Base-by-base conservation (phyloP, 2,329 filamentous ascomycete genomes). In the Aspergillus fijiensis region DNA sequence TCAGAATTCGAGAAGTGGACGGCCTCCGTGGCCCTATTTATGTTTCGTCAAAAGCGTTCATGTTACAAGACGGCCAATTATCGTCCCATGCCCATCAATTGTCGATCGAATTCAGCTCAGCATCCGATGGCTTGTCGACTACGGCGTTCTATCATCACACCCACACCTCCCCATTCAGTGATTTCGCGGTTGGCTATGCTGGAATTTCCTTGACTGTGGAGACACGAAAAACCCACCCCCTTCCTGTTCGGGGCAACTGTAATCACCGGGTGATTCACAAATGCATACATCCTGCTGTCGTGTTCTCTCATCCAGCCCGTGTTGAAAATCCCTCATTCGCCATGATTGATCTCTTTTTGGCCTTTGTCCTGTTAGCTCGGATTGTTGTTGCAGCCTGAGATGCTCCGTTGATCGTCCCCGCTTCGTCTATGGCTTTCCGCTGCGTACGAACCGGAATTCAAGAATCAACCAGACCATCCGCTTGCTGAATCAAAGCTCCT, bases 11-110 rank as follows among this genome's bases (percentile, higher is more conserved):
- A 62, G 59, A 60, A 67, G 61, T 56, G 63, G 62, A 62, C 66
- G 74, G 74, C 70, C 57, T 59, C 61, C 56, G 61, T 65, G 63
- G 64, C 55, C 67, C 67, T 78, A 77, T 78, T 78, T 78, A 77
- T 78, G 74, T 73, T 74, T 73, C 58, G 68, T 62, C 64, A 60
- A 60, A 69, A 60, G 63, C 65, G 69, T 64, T 63, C 56, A 72
- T 70, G 62, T 63, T 60, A 69, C 63, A 51, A 55, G 60, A 57
- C 61, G 65, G 55, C 66, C 52, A 59, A 25, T 55, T 67, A 62
- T 62, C 51, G 61, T 65, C 63, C 65, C 62, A 59, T 64, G 60
- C 64, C 65, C 65, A 67, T 63, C 62, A 61, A 63, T 62, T 66
- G 68, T 66, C 69, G 72, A 74, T 74, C 70, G 68, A 71, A 62